These are phyloP conservation scores for Spiraea crenata DNA, from an alignment of 331 rosid genomes.

Conservation along the genomic window DNA sequence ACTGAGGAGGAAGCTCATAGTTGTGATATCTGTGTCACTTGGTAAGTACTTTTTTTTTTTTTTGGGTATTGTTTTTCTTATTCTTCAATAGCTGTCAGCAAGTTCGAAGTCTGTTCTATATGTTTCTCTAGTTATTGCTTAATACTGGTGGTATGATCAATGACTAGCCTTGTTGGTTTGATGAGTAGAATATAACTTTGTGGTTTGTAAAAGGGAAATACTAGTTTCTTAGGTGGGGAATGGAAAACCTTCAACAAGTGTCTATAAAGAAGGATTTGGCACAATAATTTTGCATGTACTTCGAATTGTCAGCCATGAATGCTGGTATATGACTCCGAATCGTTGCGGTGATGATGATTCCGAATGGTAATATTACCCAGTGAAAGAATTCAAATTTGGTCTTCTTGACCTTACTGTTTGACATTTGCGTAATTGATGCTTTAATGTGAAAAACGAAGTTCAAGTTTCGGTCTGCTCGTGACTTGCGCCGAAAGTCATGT, in stretches of 20 bases:
- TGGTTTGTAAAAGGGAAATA: background rate
- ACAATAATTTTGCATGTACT: background rate
- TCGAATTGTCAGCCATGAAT: background rate
- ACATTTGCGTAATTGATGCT: background rate
- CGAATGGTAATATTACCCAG: background rate
- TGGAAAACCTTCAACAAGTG: background rate
- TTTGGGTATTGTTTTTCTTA: background rate
- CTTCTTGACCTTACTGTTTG: background rate
- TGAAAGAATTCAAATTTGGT: background rate
- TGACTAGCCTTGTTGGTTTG: background rate
- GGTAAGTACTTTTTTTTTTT: conserved; percentile 27
- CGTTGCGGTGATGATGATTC: background rate
- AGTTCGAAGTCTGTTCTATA: background rate
- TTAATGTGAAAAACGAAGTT: background rate
- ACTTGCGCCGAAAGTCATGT: conserved; percentile 1
- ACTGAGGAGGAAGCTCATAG: conserved; percentile 3
- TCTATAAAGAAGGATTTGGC: background rate
- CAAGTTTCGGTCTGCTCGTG: conserved; percentile 2
- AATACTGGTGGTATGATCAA: too few relatives aligned
- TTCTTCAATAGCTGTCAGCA: background rate
- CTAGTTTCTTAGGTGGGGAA: background rate
- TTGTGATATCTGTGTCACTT: conserved; percentile 6
- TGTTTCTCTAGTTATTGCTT: background rate
- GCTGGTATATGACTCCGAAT: background rate
- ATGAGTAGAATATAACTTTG: background rate